A percentile compares a stretch with the other conserved stretches of the same genome.
phyloP scores from a whole-genome alignment of 495 filamentous ascomycete species.

The Podospora sp. region DNA sequence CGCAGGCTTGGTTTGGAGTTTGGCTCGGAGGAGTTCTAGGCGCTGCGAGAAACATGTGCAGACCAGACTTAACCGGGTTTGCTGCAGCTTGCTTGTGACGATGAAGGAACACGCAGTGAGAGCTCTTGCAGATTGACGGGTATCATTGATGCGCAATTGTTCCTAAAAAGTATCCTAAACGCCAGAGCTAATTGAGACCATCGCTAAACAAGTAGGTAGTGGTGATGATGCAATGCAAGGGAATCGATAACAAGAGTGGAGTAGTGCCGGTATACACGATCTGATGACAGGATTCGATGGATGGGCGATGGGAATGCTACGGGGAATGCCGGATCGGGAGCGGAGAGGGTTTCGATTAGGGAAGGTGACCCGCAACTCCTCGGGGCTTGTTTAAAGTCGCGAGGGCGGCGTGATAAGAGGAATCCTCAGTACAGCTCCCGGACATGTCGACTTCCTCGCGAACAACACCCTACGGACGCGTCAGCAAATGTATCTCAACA shows the following conservation, averaged over 20 bases:
- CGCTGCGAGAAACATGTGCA: background rate
- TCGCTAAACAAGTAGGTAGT: background rate
- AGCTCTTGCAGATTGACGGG: background rate
- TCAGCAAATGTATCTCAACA: constrained; percentile 24
- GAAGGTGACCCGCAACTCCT: background rate
- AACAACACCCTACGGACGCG: constrained; percentile 37
- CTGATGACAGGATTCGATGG: background rate
- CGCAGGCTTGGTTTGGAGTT: background rate
- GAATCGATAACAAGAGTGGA: background rate
- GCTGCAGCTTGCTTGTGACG: background rate
- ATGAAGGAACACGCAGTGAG: background rate
- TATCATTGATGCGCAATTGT: background rate
- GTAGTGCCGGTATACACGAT: constrained; percentile 1
- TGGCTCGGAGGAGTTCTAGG: background rate
- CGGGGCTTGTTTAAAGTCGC: background rate
- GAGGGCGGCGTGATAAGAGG: background rate
- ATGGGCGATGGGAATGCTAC: background rate
- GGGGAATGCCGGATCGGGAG: background rate
- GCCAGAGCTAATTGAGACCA: too few species aligned
- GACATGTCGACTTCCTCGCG: constrained; percentile 35
- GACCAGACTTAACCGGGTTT: background rate
- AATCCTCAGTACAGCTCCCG: constrained; percentile 36
- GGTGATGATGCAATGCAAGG: background rate
- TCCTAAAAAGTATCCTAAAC: background rate
- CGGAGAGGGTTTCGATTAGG: background rate